Conservation (phyloP, 108 stramenopile genomes). For the Cyclotella choctawhatcheeana region DNA sequence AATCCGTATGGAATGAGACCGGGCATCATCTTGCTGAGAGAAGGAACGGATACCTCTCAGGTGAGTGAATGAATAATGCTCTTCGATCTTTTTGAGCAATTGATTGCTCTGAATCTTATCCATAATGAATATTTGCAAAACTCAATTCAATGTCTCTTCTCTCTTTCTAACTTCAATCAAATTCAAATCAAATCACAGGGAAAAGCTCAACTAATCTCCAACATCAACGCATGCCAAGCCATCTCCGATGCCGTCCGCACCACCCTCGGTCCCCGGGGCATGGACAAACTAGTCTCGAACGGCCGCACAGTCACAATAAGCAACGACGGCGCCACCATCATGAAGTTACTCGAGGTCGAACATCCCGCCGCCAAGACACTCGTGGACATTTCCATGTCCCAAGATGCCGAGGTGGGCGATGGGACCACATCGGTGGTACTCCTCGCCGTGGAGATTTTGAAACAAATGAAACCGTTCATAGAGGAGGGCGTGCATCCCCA, state of each 20-base stretch:
- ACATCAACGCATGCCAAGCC: slow-evolving; percentile 99
- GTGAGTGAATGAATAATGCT: slow-evolving; percentile 40
- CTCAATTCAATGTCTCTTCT: too few relatives aligned
- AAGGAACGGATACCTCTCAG: slow-evolving; percentile 98
- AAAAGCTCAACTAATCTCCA: slow-evolving; percentile 96
- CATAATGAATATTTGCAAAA: not conserved
- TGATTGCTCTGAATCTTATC: not conserved
- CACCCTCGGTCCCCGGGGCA: slow-evolving; percentile 98
- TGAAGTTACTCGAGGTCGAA: slow-evolving; percentile 97
- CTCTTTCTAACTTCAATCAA: not conserved
- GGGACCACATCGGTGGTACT: slow-evolving; percentile 98
- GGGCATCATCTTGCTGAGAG: slow-evolving; percentile 96
- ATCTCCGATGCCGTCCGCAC: slow-evolving; percentile 96
- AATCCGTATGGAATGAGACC: slow-evolving; percentile 75
- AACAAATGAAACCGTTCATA: slow-evolving; percentile 94
- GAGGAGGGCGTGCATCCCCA: slow-evolving; percentile 99
- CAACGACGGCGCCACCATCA: slow-evolving; percentile 99
- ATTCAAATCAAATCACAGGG: slow-evolving; percentile 71
- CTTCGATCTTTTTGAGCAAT: too few relatives aligned
- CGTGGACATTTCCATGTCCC: slow-evolving; percentile 98
- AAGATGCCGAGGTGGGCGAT: slow-evolving; percentile 98
- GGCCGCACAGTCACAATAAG: slow-evolving; percentile 92
- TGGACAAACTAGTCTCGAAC: slow-evolving; percentile 98
- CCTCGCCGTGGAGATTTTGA: slow-evolving; percentile 94
- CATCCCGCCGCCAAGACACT: slow-evolving; percentile 98